These are phyloP conservation scores for Hymenoscyphus scutula DNA, from an alignment of 2,329 filamentous ascomycete genomes.

Conservation along the genomic window DNA sequence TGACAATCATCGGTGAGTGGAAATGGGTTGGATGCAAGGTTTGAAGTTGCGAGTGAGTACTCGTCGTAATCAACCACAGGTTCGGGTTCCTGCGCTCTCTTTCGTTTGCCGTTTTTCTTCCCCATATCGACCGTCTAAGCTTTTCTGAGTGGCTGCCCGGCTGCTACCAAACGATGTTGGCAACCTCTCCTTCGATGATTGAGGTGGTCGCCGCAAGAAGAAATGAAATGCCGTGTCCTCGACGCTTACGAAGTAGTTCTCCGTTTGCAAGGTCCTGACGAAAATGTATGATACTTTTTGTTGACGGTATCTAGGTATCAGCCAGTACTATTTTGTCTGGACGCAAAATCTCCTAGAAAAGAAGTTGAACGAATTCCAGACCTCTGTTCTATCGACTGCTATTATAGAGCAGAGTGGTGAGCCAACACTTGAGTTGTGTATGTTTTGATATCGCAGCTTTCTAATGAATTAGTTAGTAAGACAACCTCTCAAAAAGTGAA, in stretches of 20 bases:
- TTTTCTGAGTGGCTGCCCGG: not conserved
- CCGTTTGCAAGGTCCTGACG: not conserved
- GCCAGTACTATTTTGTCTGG: not conserved
- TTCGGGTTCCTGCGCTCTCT: conserved; percentile 1
- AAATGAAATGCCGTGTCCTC: not conserved
- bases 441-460: conserved; percentile 1
- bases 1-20: conserved; percentile 63
- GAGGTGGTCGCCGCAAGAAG: no score
- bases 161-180: no score
- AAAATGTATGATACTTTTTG: not conserved
- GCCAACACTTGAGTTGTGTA: not conserved
- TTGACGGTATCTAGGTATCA: not conserved
- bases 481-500: not conserved
- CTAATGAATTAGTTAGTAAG: not conserved
- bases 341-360: no score
- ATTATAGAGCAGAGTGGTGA: not conserved
- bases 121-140: not conserved
- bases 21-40: conserved; percentile 8
- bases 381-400: not conserved
- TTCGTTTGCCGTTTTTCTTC: conserved; percentile 11
- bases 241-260: not conserved
- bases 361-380: not conserved
- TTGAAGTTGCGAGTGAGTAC: not conserved
- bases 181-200: no score
- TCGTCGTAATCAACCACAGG: not conserved